phyloP scores from a whole-genome alignment of 1,139 yeast species.

The Scheffersomyces cryptocercus region DNA sequence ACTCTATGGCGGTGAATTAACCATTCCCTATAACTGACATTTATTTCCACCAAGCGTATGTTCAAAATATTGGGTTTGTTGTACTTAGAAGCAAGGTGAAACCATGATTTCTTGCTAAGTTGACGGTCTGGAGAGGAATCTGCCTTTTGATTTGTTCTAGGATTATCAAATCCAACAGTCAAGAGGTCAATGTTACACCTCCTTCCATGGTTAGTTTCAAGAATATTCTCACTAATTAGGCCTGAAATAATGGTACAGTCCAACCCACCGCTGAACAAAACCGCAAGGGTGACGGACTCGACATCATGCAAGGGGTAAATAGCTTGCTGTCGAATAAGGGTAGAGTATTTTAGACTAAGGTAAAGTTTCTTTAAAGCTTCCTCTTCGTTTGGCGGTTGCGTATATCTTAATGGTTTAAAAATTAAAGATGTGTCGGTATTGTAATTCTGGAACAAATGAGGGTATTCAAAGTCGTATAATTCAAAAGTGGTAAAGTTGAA shows the following conservation, averaged over 20 bases:
- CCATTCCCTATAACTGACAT: constrained; percentile 73
- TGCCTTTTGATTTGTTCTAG: constrained; percentile 67
- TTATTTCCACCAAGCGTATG: constrained; percentile 62
- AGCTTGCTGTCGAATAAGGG: constrained; percentile 51
- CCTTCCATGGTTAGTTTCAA: constrained; percentile 2
- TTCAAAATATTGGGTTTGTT: constrained; percentile 22
- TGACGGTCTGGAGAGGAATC: constrained; percentile 78
- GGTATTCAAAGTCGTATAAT: constrained; percentile 11
- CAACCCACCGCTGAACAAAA: constrained; percentile 90
- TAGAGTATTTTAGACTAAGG: constrained; percentile 36
- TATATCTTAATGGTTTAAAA: constrained; percentile 3
- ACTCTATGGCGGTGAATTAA: constrained; percentile 53
- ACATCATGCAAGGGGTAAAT: constrained; percentile 54
- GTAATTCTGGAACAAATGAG: constrained; percentile 1
- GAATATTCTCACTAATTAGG: constrained; percentile 29
- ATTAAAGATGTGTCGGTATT: not conserved
- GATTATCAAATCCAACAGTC: constrained; percentile 94
- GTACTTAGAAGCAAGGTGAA: constrained; percentile 43
- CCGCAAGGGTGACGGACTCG: constrained; percentile 47
- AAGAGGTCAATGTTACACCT: constrained; percentile 56
- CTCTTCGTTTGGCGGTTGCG: not conserved
- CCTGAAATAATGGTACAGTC: constrained; percentile 83
- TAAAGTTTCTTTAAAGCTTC: constrained; percentile 17
- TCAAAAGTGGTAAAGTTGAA: constrained; percentile 27
- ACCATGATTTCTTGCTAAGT: constrained; percentile 66